A percentile compares a stretch with the other conserved stretches of the same genome.
These are phyloP conservation scores for Nadsonia starkeyi-henricii DNA, from an alignment of 1,139 yeast genomes.

Conservation along the genomic window DNA sequence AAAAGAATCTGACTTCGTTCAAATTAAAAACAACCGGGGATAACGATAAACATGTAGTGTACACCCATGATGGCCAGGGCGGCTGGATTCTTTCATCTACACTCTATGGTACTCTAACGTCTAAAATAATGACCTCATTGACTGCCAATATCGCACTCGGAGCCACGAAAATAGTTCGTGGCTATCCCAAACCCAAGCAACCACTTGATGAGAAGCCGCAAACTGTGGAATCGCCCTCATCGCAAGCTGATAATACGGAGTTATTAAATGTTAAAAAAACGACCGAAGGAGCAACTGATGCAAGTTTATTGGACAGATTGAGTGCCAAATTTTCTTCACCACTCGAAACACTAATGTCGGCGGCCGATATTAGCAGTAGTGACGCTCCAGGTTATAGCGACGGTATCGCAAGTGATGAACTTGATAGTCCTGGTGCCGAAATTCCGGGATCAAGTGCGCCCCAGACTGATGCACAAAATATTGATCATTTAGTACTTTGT, in stretches of 20 bases:
- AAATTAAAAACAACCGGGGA: background rate
- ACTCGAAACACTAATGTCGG: background rate
- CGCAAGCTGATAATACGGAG: background rate
- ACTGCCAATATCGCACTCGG: background rate
- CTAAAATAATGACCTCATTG: background rate
- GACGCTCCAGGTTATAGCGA: background rate
- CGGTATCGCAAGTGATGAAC: background rate
- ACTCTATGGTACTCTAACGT: background rate
- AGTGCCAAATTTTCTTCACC: background rate
- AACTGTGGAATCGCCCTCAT: too few species aligned
- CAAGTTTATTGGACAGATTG: background rate
- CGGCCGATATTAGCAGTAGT: background rate
- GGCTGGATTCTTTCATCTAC: background rate
- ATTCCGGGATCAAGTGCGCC: background rate
- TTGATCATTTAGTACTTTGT: conserved; percentile 71
- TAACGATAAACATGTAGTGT: background rate
- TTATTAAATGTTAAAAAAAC: background rate
- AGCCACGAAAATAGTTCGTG: background rate
- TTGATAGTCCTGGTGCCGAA: background rate
- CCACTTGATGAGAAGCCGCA: too few species aligned
- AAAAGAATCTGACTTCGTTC: too few species aligned
- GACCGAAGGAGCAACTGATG: background rate
- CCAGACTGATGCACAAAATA: background rate
- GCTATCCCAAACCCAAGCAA: background rate
- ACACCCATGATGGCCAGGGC: background rate